Base-by-base conservation (phyloP, 2,329 filamentous ascomycete species). In the Daldinia sp. region DNA sequence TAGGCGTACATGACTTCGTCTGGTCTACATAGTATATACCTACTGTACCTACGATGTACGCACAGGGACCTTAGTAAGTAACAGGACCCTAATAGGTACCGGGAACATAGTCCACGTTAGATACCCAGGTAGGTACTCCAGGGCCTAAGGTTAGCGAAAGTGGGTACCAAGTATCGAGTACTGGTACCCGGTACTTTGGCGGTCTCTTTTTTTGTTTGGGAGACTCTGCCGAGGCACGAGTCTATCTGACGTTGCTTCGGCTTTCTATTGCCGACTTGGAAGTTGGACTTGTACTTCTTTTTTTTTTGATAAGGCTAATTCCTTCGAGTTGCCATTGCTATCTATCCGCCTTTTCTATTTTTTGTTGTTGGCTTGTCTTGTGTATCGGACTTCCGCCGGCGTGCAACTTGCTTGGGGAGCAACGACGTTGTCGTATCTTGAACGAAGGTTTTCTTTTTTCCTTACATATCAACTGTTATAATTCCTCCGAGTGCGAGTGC, bases 261-360 rank as follows among this genome's bases (percentile, higher is more conserved):
- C 54, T 66, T 50, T 47, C 48, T 21, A 64, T 67, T 67, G 32
- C 64, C 64, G 64, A 67, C 51, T 45, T 8, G n/a, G n/a, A n/a
- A n/a, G n/a, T n/a, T n/a, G n/a, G n/a, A n/a, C n/a, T n/a, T n/a
- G n/a, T 39, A 2, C 32, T 43, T 54, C 19, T 35, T 45, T 55
- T 13, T 11, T 15, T 39, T 41, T 39, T 39, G 35, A 51, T 21
- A 59, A 61, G 50, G 39, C 53, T 37, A 47, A 34, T 55, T 50
- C 43, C 34, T 45, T 62, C 25, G 29, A 23, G 35, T 13, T 21
- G 48, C 27, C 49, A 21, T 21, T n/a, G n/a, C n/a, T 25, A 13
- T 11, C 2, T 43, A 6, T 25, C n/a, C 25, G 7, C 9, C 8
- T 25, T 9, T n/a, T 23, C n/a, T 43, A 13, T n/a, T 43, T 13